These are phyloP conservation scores for Aspergillus amoenus DNA, from an alignment of 2,329 filamentous ascomycete genomes.

Conservation along the genomic window DNA sequence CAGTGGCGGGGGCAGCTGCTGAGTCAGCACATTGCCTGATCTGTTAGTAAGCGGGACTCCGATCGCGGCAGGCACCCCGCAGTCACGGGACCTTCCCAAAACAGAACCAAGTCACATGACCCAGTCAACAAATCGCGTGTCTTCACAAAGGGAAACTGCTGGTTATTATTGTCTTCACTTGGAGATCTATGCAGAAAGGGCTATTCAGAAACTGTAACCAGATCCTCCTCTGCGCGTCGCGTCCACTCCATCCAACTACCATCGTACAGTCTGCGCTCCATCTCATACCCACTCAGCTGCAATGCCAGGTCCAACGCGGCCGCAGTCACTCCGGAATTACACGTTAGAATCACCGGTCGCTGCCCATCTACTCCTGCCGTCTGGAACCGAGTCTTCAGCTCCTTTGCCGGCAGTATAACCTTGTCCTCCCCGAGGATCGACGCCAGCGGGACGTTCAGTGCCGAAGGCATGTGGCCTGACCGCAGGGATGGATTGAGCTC, in stretches of 20 bases:
- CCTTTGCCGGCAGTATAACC: conserved; percentile 7
- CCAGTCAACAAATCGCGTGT: no score
- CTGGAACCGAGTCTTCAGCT: conserved; percentile 17
- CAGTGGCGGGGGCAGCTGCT: no score
- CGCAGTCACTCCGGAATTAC: conserved; percentile 33
- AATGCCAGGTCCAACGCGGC: conserved; percentile 27
- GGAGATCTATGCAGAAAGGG: no score
- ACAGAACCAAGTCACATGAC: no score
- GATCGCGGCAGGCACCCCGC: no score
- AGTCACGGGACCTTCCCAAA: no score
- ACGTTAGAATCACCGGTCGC: conserved; percentile 23
- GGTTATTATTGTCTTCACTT: no score
- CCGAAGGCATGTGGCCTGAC: conserved; percentile 26
- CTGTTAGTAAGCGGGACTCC: no score
- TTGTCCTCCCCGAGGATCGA: conserved; percentile 18
- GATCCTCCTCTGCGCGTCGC: conserved; percentile 11
- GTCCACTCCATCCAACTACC: conserved; percentile 35
- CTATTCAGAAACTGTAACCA: background rate
- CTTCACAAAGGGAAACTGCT: no score
- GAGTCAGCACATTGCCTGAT: no score
- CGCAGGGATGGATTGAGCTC: conserved; percentile 18
- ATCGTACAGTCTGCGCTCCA: conserved; percentile 27
- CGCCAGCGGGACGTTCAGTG: conserved; percentile 27
- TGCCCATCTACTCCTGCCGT: conserved; percentile 16
- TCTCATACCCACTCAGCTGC: conserved; percentile 18